Evolutionary conservation across 768 basidiomycete genomes (phyloP).

Genomic region (Boletus subparvulus): DNA sequence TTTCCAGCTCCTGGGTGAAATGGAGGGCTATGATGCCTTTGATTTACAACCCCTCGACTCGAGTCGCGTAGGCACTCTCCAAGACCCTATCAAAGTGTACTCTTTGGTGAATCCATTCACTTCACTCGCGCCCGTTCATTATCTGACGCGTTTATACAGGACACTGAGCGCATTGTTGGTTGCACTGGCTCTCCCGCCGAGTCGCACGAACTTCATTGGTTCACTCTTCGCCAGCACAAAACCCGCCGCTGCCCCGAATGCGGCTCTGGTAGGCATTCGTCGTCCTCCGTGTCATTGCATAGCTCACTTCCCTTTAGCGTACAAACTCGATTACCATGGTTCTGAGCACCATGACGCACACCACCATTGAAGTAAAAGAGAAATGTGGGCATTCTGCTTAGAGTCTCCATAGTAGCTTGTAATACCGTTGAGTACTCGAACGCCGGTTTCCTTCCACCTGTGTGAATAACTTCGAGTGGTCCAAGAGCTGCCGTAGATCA

Average conservation of each 20-base stretch:
- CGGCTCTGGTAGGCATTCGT: constrained; percentile 70
- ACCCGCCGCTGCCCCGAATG: constrained; percentile 87
- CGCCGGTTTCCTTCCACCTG: not conserved
- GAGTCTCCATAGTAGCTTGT: constrained; percentile 19
- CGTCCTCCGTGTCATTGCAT: not conserved
- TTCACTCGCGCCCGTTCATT: not conserved
- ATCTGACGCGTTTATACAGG: constrained; percentile 43
- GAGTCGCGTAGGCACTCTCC: constrained; percentile 82
- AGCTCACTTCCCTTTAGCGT: constrained; percentile 46
- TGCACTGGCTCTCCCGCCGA: constrained; percentile 96
- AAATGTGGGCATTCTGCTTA: constrained; percentile 3
- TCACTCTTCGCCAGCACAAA: constrained; percentile 63
- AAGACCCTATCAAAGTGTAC: constrained; percentile 83
- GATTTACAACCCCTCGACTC: constrained; percentile 83
- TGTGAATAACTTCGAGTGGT: not conserved
- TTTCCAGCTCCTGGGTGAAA: constrained; percentile 85
- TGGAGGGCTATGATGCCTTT: constrained; percentile 88
- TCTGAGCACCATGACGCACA: constrained; percentile 47
- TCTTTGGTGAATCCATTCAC: constrained; percentile 58
- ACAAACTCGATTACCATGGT: constrained; percentile 72
- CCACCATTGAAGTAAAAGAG: constrained; percentile 40
- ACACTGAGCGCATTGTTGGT: constrained; percentile 80
- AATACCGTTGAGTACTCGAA: constrained; percentile 2
- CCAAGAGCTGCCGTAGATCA: not conserved
- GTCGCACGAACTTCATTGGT: constrained; percentile 93